These are phyloP conservation scores for Candolleomyces aberdarensis DNA, from an alignment of 768 basidiomycete genomes.

Conservation along the genomic window DNA sequence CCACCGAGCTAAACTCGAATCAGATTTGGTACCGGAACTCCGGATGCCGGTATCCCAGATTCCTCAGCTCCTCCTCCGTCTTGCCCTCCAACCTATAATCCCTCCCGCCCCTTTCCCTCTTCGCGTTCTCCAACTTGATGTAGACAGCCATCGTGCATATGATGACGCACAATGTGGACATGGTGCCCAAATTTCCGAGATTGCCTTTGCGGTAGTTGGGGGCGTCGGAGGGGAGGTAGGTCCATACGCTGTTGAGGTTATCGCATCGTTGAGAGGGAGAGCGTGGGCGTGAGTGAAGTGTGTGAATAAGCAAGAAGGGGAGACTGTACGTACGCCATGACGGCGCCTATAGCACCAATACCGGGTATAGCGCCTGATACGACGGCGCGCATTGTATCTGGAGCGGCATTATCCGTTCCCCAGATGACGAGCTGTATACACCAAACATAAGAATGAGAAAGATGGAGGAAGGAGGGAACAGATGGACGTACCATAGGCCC, in stretches of 20 bases:
- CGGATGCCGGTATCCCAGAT: constrained; percentile 45
- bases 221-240: constrained; percentile 43
- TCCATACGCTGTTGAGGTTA: constrained; percentile 36
- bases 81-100: constrained; percentile 40
- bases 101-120: constrained; percentile 39
- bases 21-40: constrained; percentile 41
- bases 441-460: background rate
- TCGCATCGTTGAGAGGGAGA: too few species aligned
- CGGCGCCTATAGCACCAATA: constrained; percentile 41
- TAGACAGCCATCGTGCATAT: constrained; percentile 21
- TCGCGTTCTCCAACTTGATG: constrained; percentile 40
- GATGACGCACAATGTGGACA: background rate
- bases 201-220: constrained; percentile 46
- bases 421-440: constrained; percentile 35
- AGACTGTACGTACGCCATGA: constrained; percentile 36
- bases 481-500: constrained; percentile 29
- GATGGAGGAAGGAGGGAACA: background rate
- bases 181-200: constrained; percentile 35
- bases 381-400: constrained; percentile 46
- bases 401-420: constrained; percentile 48
- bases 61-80: constrained; percentile 32
- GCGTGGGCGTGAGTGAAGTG: background rate
- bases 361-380: constrained; percentile 43
- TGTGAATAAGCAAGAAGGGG: background rate
- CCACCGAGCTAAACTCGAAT: background rate